Conservation (phyloP, 371 early-diverging fungal species). For the Homolaphlyctis polyrhiza region DNA sequence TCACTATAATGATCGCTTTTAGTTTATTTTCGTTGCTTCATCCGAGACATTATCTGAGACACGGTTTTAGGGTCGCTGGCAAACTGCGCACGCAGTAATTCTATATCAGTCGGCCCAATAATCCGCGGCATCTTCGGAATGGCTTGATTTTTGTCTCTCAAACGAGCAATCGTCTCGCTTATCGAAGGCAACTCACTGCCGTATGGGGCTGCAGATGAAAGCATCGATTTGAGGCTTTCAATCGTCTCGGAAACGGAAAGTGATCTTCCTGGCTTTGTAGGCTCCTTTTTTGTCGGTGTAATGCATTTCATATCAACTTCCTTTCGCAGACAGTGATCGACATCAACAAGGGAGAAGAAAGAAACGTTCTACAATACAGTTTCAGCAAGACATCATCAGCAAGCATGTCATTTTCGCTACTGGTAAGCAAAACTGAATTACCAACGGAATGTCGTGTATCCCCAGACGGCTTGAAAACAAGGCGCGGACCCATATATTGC, state of each 20-base stretch:
- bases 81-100: too few relatives aligned
- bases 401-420: background rate
- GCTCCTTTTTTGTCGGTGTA: constrained; percentile 32
- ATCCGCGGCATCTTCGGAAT: too few relatives aligned
- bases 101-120: too few relatives aligned
- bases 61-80: too few relatives aligned
- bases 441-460: constrained; percentile 83
- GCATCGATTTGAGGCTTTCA: background rate
- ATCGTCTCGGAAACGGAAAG: background rate
- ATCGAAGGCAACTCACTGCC: background rate
- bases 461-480: constrained; percentile 82
- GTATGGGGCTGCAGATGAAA: background rate
- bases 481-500: constrained; percentile 91
- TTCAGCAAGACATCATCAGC: background rate
- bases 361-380: constrained; percentile 66
- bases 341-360: constrained; percentile 93
- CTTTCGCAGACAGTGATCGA: constrained; percentile 90
- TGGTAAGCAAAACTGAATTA: constrained; percentile 18
- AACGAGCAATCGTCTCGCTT: background rate
- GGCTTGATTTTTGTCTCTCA: too few relatives aligned
- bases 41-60: too few relatives aligned
- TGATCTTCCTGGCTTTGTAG: constrained; percentile 18
- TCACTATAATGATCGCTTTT: too few relatives aligned
- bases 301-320: constrained; percentile 61
- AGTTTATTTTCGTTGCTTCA: too few relatives aligned